Percentiles rank a stretch among this genome's conserved stretches.
These are phyloP conservation scores for Acanthamoeba culbertsoni DNA, from an alignment of 208 protist species.

Conservation along the genomic window DNA sequence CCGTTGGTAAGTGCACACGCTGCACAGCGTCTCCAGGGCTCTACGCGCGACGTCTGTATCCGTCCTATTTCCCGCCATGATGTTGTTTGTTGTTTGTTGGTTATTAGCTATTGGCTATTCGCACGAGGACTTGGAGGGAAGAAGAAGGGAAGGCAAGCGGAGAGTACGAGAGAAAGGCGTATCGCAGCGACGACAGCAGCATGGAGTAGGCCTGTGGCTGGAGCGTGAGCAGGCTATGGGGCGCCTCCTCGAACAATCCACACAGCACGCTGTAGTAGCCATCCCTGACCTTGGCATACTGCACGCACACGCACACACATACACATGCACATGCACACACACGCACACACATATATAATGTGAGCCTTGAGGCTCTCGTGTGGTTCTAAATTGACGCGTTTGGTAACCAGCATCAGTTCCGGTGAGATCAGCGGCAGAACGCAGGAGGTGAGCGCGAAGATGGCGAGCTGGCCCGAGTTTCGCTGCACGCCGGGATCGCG, in stretches of 20 bases:
- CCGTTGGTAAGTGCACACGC: not conserved
- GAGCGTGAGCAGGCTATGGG: not conserved
- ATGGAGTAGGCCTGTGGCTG: not conserved
- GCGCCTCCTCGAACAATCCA: constrained; percentile 17
- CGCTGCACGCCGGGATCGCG: not conserved
- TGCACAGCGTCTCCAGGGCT: not conserved
- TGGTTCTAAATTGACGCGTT: not conserved
- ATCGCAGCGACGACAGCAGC: constrained; percentile 17
- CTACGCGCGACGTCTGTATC: not conserved
- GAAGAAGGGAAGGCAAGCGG: not conserved
- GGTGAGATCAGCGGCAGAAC: not conserved
- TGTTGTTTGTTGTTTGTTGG: not conserved
- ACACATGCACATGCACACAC: not conserved
- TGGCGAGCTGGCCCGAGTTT: constrained; percentile 6
- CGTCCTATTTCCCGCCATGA: not conserved
- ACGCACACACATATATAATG: not conserved
- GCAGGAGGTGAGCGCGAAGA: not conserved
- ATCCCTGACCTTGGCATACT: constrained; percentile 23
- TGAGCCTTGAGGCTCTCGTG: not conserved
- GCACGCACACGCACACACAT: not conserved
- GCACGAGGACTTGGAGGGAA: no score
- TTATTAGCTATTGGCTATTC: no score
- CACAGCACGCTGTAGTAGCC: constrained; percentile 32
- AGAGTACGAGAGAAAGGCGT: constrained; percentile 40
- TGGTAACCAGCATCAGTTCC: not conserved